Base-by-base conservation (phyloP, 75 land plant genomes). In the Chamaecyparis obtusa region DNA sequence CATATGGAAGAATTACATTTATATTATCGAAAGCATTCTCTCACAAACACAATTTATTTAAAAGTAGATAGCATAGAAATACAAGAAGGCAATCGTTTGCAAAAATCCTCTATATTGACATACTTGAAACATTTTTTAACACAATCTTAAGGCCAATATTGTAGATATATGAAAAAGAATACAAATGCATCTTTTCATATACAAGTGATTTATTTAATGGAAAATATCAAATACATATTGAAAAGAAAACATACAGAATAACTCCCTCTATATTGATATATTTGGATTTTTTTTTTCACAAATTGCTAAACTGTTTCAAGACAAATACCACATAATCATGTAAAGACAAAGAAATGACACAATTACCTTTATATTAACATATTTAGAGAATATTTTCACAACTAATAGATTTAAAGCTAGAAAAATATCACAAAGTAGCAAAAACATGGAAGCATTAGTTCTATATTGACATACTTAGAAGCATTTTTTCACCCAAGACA, bases 231-330 rank as follows among this genome's bases (percentile, higher is more conserved):
- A n/a, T n/a, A n/a, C n/a, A n/a, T n/a, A 10, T n/a, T 0, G 9
- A n/a, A 71, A 71, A 11, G 5, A 11, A 71, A 71, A n/a, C n/a
- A 46, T 7, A 46, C 7, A 10, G 36, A 8, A 79, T 1, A 79
- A 48, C 46, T 30, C 93, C 94, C 96, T 85, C 87, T 67, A 85
- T 94, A 95, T 5, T 7, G 69, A 85, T 93, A 95, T 15, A 77
- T 87, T 41, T 77, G 88, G 83, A 95, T 92, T 7, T 6, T 46
- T 46, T 44, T 46, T 46, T 9, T 7, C 48, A 46, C 6, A 46
- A n/a, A n/a, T n/a, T n/a, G n/a, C n/a, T n/a, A n/a, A n/a, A n/a
- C n/a, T n/a, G n/a, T n/a, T n/a, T n/a, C n/a, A n/a, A n/a, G n/a
- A n/a, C 67, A 60, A 60, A 60, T 60, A 60, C 19, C 67, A 46